Base-by-base conservation (phyloP, 495 filamentous ascomycete genomes). In the Neurospora sp. region DNA sequence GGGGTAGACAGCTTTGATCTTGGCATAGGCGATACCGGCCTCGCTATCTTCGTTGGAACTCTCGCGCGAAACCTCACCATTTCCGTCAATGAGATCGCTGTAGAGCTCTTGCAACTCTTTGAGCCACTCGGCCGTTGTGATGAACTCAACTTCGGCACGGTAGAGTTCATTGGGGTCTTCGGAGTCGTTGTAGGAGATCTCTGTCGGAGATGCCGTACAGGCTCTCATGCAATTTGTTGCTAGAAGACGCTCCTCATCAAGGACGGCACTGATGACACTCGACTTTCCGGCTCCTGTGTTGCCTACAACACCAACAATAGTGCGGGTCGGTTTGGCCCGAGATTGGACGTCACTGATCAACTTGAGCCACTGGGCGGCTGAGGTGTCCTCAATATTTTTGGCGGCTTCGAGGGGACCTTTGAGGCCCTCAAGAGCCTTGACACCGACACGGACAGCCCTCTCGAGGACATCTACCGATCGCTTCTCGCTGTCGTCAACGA, bases 1-100 rank as follows among this genome's bases (percentile, higher is more conserved):
- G 4, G 90, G 89, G 76, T 91, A 92, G 1, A 92, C 88, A 11
- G 89, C 88, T 75, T 84, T 89, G 75, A 92, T 88, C 74, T 92
- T 92, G 16, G 87, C 88, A 74, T 87, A 89, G 4, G 90, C 90
- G 27, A 91, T 78, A 12, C 85, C 86, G 5, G 89, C 88, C 14
- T 90, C 87, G 27, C 78, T 83, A 20, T 88, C 85, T 37, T 80
- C 76, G 70, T 84, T 84, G 11, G 76, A 70, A 46, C 77, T 81
- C 0, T 90, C 88, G 35, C 81, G 77, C 5, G 84, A 83, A 1
- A 87, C 77, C 6, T 85, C 73, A 54, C 77, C 81, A 74, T 73
- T 78, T 23, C 71, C 72, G 72, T 89, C 88, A 7, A 86, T 72
- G 3, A 92, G 81, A 70, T 91, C 90, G n/a, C 77, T 76, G 27